Conservation (phyloP, 345 rosid species). For the Populus deltoides region DNA sequence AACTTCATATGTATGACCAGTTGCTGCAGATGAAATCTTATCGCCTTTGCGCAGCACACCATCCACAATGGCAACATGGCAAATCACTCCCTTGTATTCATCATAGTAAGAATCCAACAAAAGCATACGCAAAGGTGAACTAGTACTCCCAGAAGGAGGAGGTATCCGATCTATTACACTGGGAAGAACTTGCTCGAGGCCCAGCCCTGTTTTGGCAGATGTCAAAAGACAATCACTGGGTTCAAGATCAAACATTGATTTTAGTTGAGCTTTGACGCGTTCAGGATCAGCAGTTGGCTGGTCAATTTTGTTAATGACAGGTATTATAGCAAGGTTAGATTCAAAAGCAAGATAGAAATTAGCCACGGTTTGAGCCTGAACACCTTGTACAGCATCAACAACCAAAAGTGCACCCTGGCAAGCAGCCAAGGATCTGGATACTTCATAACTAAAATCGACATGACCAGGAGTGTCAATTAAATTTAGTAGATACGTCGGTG, state of each 20-base stretch:
- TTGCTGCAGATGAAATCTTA: constrained; percentile 80
- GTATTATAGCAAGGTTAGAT: constrained; percentile 70
- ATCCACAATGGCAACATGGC: constrained; percentile 93
- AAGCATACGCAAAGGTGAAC: constrained; percentile 81
- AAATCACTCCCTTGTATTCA: constrained; percentile 90
- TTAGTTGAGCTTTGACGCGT: constrained; percentile 86
- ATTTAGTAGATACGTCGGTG: constrained; percentile 55
- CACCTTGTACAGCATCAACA: constrained; percentile 98
- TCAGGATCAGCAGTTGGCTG: constrained; percentile 99
- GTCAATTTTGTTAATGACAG: constrained; percentile 90
- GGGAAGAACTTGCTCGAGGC: constrained; percentile 91
- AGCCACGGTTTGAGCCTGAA: constrained; percentile 98
- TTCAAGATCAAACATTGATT: constrained; percentile 95
- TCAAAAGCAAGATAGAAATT: constrained; percentile 96
- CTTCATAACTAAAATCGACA: constrained; percentile 97
- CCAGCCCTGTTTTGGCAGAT: constrained; percentile 93
- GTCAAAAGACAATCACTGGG: constrained; percentile 75
- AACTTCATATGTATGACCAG: constrained; percentile 78
- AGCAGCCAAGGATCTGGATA: constrained; percentile 95
- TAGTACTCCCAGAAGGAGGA: constrained; percentile 73
- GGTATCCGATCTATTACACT: constrained; percentile 81
- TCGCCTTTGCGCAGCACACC: constrained; percentile 83
- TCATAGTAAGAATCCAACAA: constrained; percentile 90
- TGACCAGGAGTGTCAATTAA: constrained; percentile 96
- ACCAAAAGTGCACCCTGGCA: constrained; percentile 98